phyloP scores from a whole-genome alignment of 345 rosid genomes.

The Aethionema arabicum region DNA sequence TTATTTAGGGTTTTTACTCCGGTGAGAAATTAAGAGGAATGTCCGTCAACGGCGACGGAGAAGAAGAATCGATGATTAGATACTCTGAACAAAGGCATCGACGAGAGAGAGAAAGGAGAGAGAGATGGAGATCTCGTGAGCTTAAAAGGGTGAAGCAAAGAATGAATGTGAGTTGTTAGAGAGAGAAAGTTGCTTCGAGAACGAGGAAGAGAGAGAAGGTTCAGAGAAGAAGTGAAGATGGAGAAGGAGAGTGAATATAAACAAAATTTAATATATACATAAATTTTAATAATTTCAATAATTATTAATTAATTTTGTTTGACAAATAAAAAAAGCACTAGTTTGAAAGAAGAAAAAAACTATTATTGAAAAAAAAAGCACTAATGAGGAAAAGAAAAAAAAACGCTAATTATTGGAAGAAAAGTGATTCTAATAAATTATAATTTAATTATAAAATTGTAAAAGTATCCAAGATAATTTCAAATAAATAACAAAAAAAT shows the following conservation, averaged over 20 bases:
- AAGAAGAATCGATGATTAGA: constrained; percentile 26
- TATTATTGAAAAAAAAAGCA: neutral
- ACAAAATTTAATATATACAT: neutral
- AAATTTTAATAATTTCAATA: neutral
- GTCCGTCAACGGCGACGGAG: constrained; percentile 35
- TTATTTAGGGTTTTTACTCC: constrained; percentile 13
- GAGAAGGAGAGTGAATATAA: constrained; percentile 29
- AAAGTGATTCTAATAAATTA: too few relatives aligned
- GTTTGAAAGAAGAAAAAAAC: neutral
- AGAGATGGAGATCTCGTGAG: constrained; percentile 78
- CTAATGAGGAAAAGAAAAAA: neutral
- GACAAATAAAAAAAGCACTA: neutral
- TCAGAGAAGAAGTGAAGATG: constrained; percentile 41
- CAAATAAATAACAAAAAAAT: too few relatives aligned
- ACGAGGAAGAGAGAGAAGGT: constrained; percentile 34
- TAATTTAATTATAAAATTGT: too few relatives aligned
- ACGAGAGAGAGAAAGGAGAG: constrained; percentile 25
- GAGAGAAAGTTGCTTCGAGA: constrained; percentile 23
- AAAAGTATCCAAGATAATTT: too few relatives aligned
- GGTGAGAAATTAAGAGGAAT: constrained; percentile 39
- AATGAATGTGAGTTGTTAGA: constrained; percentile 56
- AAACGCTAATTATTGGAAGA: neutral
- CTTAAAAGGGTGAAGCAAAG: constrained; percentile 60
- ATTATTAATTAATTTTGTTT: constrained; percentile 7
- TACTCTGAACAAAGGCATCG: constrained; percentile 22